These are phyloP conservation scores for Wallacemonas sp. DNA, from an alignment of 208 protist species.

Conservation along the genomic window DNA sequence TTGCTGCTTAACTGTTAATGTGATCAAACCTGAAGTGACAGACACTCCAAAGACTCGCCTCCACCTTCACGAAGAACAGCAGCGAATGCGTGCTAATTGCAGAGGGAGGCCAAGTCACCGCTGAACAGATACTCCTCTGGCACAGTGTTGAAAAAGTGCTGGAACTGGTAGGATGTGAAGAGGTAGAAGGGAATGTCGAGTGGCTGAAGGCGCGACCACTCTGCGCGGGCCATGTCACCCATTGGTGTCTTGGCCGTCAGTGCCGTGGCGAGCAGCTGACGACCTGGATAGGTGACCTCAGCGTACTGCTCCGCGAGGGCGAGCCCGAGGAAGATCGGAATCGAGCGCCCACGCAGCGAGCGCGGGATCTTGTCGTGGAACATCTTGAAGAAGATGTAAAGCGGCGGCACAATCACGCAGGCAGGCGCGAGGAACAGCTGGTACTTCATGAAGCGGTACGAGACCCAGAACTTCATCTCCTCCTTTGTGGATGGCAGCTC, in stretches of 20 bases:
- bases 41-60: not conserved
- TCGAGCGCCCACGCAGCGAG: slow-evolving; percentile 56
- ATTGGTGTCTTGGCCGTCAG: slow-evolving; percentile 85
- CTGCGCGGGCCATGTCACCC: slow-evolving; percentile 88
- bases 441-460: slow-evolving; percentile 91
- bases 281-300: slow-evolving; percentile 81
- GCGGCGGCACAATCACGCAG: slow-evolving; percentile 70
- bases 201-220: slow-evolving; percentile 87
- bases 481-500: slow-evolving; percentile 81
- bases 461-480: slow-evolving; percentile 86
- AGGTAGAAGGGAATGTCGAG: slow-evolving; percentile 84
- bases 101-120: slow-evolving; percentile 71
- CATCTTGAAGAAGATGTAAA: slow-evolving; percentile 85
- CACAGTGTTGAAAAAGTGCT: slow-evolving; percentile 74
- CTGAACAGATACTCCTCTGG: slow-evolving; percentile 77
- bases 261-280: slow-evolving; percentile 78
- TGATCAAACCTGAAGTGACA: not conserved
- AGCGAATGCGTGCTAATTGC: slow-evolving; percentile 26
- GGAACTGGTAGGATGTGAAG: slow-evolving; percentile 82
- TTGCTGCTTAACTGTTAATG: too few relatives aligned
- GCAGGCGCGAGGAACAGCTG: slow-evolving; percentile 81
- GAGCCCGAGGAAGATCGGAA: slow-evolving; percentile 69
- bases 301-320: slow-evolving; percentile 81
- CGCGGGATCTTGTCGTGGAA: slow-evolving; percentile 75
- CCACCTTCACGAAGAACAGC: not conserved